These are phyloP conservation scores for Vigna nakashimae DNA, from an alignment of 306 rosid genomes.

Conservation along the genomic window DNA sequence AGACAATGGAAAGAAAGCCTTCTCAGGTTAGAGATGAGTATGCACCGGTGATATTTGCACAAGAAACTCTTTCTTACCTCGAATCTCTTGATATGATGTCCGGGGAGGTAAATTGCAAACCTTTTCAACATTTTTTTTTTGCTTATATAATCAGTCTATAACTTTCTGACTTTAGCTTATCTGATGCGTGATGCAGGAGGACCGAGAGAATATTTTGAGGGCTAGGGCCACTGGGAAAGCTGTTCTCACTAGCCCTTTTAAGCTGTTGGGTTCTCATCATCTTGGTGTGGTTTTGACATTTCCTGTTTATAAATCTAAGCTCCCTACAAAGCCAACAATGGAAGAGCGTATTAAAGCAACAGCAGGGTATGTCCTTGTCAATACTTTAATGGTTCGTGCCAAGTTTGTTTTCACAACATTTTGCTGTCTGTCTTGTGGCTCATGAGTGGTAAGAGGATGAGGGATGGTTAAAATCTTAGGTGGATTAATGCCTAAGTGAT, in stretches of 20 bases:
- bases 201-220: constrained; percentile 92
- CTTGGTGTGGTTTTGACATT: constrained; percentile 99
- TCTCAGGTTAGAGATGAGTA: constrained; percentile 89
- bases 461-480: constrained; percentile 12
- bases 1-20: constrained; percentile 87
- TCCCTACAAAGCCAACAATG: constrained; percentile 69
- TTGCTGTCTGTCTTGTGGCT: constrained; percentile 10
- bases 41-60: constrained; percentile 94
- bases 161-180: constrained; percentile 17
- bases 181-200: constrained; percentile 71
- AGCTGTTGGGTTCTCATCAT: constrained; percentile 90
- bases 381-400: constrained; percentile 15
- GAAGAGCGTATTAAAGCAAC: constrained; percentile 79
- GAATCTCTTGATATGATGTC: constrained; percentile 99
- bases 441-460: constrained; percentile 4
- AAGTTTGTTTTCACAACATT: constrained; percentile 6
- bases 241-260: constrained; percentile 94
- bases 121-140: background rate
- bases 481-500: constrained; percentile 10
- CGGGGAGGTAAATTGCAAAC: constrained; percentile 75
- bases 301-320: constrained; percentile 95
- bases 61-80: constrained; percentile 89
- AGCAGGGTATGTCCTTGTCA: constrained; percentile 74
- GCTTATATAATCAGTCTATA: constrained; percentile 15
- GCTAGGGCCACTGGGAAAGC: constrained; percentile 98